Conservation (phyloP, 768 basidiomycete species). For the Suillus placidus region DNA sequence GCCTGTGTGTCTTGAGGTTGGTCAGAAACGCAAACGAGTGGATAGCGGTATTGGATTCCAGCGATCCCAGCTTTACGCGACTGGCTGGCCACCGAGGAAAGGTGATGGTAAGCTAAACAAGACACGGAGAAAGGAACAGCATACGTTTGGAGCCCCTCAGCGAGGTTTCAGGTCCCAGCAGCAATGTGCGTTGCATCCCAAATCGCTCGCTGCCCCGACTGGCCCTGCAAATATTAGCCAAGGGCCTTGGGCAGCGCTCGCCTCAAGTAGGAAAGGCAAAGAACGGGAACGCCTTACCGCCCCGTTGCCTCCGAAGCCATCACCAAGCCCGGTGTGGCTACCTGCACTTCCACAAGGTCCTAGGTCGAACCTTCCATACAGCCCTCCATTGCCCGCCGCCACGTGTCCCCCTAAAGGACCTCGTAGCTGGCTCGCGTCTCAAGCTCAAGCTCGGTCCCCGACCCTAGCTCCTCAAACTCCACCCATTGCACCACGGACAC, state of each 20-base stretch:
- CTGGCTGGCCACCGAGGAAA: not conserved
- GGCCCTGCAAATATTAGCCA: not conserved
- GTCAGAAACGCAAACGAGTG: slow-evolving; percentile 15
- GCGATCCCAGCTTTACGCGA: slow-evolving; percentile 2
- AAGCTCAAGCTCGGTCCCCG: slow-evolving; percentile 1
- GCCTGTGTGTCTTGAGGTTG: slow-evolving; percentile 15
- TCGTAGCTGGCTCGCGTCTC: slow-evolving; percentile 5
- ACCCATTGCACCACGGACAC: slow-evolving; percentile 6
- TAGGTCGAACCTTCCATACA: slow-evolving; percentile 1
- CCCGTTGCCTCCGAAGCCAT: not conserved
- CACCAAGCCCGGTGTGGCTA: slow-evolving; percentile 1
- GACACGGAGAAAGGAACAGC: slow-evolving; percentile 14
- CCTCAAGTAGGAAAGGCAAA: slow-evolving; percentile 7
- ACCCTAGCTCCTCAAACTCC: not conserved
- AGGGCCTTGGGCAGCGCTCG: slow-evolving; percentile 7
- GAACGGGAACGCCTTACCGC: slow-evolving; percentile 2
- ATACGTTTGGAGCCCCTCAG: slow-evolving; percentile 1
- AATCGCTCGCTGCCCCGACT: not conserved
- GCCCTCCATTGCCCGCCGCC: not conserved
- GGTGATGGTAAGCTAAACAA: slow-evolving; percentile 10
- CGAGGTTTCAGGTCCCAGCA: slow-evolving; percentile 1
- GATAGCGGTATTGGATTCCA: slow-evolving; percentile 20
- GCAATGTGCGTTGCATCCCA: not conserved
- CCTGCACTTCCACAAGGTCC: slow-evolving; percentile 2
- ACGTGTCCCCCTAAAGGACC: slow-evolving; percentile 2